Base-by-base conservation (phyloP, 306 rosid species). In the Boehmeria nivea region DNA sequence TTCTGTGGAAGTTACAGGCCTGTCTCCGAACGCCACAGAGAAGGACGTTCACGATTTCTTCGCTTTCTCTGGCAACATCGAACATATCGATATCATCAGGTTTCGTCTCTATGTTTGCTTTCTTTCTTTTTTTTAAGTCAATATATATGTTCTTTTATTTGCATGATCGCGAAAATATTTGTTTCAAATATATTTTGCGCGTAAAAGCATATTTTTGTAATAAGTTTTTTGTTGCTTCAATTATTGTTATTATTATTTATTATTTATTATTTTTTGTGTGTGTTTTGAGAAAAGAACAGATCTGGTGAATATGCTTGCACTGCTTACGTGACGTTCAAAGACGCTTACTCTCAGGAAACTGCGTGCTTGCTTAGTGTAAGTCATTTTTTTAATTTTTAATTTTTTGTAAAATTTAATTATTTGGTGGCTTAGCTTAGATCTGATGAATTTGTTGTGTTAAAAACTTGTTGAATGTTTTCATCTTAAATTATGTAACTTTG, bases 301-400 rank as follows among this genome's bases (percentile, higher is more conserved):
- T 71, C 81, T 1, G 98, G 96, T 57, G 94, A 91, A 18, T 51
- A 65, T 33, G 97, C 88, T 2, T 82, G 84, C 38, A 76, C 95
- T 28, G 94, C 88, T 18, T 90, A 86, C 69, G 95, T 86, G 78
- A 76, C 91, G 6, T 91, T 87, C 76, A 84, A 80, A 70, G 89
- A 91, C 78, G 73, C 87, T 2, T 78, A 91, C 73, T 80, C 96
- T 68, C 91, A 69, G 72, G 87, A 87, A 56, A 91, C 98, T 70
- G 94, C 98, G 52, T 87, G 94, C 77, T 74, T 91, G 81, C 89
- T 91, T 58, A 87, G 94, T 67, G 98, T 82, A 77, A 78, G 98
- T 74, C 54, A 55, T 50, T 61, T 11, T 40, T 3, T 45, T 45
- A 19, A 17, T 6, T 45, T 5, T 40, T 40, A 14, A 40, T 3